A percentile compares a stretch with the other conserved stretches of the same genome.
Evolutionary conservation across 192 early-diverging fungal species (phyloP).

Genomic region (Entophlyctis helioformis): DNA sequence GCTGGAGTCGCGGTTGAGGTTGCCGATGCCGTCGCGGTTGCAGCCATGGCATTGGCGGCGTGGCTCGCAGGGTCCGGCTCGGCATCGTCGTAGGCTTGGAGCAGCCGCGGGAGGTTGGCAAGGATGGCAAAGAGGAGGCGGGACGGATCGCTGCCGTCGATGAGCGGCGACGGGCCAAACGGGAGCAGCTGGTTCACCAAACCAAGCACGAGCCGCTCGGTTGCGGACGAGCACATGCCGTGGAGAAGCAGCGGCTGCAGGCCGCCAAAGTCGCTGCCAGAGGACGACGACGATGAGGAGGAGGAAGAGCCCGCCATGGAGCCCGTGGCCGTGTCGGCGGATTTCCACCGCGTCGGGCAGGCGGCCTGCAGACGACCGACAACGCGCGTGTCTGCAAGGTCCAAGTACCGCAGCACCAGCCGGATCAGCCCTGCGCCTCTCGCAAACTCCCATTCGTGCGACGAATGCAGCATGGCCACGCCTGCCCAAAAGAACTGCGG

Average conservation of each 20-base stretch:
- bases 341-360: too few species aligned
- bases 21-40: too few species aligned
- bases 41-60: too few species aligned
- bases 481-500: conserved; percentile 77
- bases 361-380: too few species aligned
- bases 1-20: too few species aligned
- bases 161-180: conserved; percentile 39
- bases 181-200: conserved; percentile 46
- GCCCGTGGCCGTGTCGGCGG: too few species aligned
- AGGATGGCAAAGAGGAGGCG: conserved; percentile 54
- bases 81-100: conserved; percentile 51
- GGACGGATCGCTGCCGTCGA: conserved; percentile 50
- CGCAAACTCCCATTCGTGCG: conserved; percentile 70
- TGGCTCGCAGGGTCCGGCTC: conserved; percentile 5
- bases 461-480: conserved; percentile 57
- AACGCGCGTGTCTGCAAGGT: too few species aligned
- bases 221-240: conserved; percentile 47
- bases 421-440: too few species aligned
- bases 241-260: conserved; percentile 61
- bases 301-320: too few species aligned
- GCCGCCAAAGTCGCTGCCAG: too few species aligned
- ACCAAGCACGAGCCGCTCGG: conserved; percentile 41
- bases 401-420: too few species aligned
- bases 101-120: conserved; percentile 54
- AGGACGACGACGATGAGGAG: too few species aligned